Base-by-base conservation (phyloP, 257 asterid species). In the Avicennia marina region DNA sequence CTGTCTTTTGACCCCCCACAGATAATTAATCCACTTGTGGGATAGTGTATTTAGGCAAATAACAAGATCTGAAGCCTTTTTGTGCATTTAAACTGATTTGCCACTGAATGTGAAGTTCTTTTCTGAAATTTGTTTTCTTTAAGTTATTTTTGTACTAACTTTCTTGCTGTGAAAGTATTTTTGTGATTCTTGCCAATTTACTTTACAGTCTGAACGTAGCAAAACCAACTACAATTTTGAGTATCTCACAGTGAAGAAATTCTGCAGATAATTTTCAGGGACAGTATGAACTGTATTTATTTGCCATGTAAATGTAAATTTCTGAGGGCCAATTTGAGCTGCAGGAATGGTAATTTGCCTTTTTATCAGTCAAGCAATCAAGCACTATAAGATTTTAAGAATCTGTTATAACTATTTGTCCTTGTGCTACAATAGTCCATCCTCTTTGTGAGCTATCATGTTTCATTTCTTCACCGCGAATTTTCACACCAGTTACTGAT, bases 61-160 rank as follows among this genome's bases (percentile, higher is more conserved):
- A 1, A 36, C 31, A 33, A 41, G 41, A 53, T 52, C 54, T 48
- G 63, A 53, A 43, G 53, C 38, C 51, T 12, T 46, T 21, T 34
- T 36, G n/a, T 13, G 21, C 10, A 43, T 66, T 54, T 18, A 15
- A 59, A 33, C 50, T 40, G 48, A 19, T 43, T 71, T 41, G 33
- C 4, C 44, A 25, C 49, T 32, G 60, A 50, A 46, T 50, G 58
- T 25, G 27, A 17, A 43, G 49, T 50, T 20, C 55, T 60, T 26
- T 53, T 52, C 5, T 46, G 17, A 26, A 13, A 18, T 11, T 0
- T 31, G 3, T 29, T 29, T 26, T 17, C 17, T 29, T 18, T 41
- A 27, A 4, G 3, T 22, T 38, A 39, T 19, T 11, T 9, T 52
- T 13, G 1, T 15, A 11, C 24, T 34, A 32, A 22, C 11, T 32